These are phyloP conservation scores for Mycosphaerella sp. DNA, from an alignment of 2,329 filamentous ascomycete species.

Conservation along the genomic window DNA sequence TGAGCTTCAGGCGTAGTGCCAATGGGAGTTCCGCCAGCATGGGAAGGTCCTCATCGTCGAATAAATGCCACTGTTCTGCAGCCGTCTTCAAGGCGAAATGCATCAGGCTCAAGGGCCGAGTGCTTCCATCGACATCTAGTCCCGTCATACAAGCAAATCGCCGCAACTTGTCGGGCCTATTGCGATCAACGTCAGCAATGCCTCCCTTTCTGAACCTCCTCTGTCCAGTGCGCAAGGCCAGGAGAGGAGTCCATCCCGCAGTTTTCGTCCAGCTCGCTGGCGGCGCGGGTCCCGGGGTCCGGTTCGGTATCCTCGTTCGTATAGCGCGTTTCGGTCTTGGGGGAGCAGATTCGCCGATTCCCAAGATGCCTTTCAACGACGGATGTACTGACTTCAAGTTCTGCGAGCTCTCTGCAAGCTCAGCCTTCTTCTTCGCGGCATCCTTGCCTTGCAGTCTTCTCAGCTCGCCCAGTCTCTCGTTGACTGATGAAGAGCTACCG, in stretches of 20 bases:
- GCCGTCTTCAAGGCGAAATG: slow-evolving; percentile 49
- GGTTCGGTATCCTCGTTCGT: slow-evolving; percentile 30
- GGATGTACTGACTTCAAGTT: slow-evolving; percentile 41
- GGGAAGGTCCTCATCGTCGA: slow-evolving; percentile 52
- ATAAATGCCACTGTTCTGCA: slow-evolving; percentile 51
- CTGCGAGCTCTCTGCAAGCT: slow-evolving; percentile 38
- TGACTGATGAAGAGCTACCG: slow-evolving; percentile 33
- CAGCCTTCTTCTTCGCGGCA: slow-evolving; percentile 35
- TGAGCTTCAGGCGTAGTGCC: slow-evolving; percentile 46
- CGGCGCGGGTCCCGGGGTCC: slow-evolving; percentile 41
- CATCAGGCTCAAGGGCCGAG: slow-evolving; percentile 39
- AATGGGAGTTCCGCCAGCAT: slow-evolving; percentile 48
- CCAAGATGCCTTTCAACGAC: slow-evolving; percentile 39
- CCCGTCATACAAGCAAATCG: slow-evolving; percentile 25
- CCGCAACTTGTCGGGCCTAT: slow-evolving; percentile 23
- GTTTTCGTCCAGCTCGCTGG: slow-evolving; percentile 41
- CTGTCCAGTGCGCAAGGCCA: slow-evolving; percentile 18
- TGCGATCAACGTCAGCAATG: slow-evolving; percentile 20
- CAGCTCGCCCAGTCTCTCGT: slow-evolving; percentile 43
- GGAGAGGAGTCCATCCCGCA: slow-evolving; percentile 25
- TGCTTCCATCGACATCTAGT: slow-evolving; percentile 3
- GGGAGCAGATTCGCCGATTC: slow-evolving; percentile 41
- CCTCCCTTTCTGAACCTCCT: slow-evolving; percentile 10
- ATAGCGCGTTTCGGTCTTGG: slow-evolving; percentile 40
- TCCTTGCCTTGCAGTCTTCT: slow-evolving; percentile 39